These are phyloP conservation scores for Penicillium frequentans DNA, from an alignment of 2,329 filamentous ascomycete genomes.

Conservation along the genomic window DNA sequence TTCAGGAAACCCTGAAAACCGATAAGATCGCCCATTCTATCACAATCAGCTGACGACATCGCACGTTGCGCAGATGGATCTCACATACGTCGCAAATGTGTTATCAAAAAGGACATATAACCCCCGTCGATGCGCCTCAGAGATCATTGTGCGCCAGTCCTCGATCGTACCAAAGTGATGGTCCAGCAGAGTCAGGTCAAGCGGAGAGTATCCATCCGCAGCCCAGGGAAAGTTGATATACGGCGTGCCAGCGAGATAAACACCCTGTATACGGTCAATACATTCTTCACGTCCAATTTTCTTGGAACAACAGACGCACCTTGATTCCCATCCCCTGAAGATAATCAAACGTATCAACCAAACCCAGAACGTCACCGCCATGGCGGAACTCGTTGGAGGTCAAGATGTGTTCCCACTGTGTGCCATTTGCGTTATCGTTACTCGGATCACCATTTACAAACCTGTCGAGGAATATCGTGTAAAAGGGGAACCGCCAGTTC, in stretches of 20 bases:
- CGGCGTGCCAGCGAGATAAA: constrained; percentile 63
- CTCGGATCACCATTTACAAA: constrained; percentile 65
- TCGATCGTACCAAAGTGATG: constrained; percentile 61
- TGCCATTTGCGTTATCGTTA: constrained; percentile 63
- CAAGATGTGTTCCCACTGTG: constrained; percentile 60
- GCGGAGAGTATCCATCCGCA: constrained; percentile 59
- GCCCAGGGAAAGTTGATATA: constrained; percentile 67
- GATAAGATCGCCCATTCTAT: constrained; percentile 58
- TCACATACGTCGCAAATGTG: constrained; percentile 59
- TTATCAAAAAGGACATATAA: constrained; percentile 69
- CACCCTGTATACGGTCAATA: constrained; percentile 39
- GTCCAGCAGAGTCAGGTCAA: constrained; percentile 64
- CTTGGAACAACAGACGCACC: constrained; percentile 34
- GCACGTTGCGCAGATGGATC: neutral
- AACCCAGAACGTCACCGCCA: constrained; percentile 61
- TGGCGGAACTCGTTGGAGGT: constrained; percentile 62
- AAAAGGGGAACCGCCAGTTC: constrained; percentile 67
- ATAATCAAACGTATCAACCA: constrained; percentile 63
- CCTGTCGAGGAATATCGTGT: constrained; percentile 64
- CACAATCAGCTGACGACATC: neutral
- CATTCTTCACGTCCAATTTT: neutral
- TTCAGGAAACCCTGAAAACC: constrained; percentile 65
- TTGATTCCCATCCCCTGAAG: constrained; percentile 66
- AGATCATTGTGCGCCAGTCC: constrained; percentile 57
- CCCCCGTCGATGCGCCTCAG: constrained; percentile 58